A percentile compares a stretch with the other conserved stretches of the same genome.
Evolutionary conservation across 2,329 filamentous ascomycete species (phyloP).

Genomic region (Botrytis porri): DNA sequence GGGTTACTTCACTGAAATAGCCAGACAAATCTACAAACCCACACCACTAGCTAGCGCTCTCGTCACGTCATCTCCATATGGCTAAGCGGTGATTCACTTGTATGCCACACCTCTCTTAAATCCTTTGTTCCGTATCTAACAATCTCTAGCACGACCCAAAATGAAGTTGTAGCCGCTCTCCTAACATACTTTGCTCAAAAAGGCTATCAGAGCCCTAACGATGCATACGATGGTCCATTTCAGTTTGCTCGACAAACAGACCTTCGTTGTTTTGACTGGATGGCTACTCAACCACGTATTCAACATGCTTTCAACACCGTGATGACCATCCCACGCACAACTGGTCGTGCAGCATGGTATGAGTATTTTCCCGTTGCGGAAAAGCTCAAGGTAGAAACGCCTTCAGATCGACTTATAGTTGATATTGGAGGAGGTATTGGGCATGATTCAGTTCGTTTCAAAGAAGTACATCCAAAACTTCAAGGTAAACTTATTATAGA

Average conservation of each 20-base stretch:
- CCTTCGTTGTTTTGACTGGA: conserved; percentile 24
- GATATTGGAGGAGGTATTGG: conserved; percentile 20
- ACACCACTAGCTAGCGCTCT: conserved; percentile 13
- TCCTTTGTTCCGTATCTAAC: neutral
- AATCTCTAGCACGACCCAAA: conserved; percentile 13
- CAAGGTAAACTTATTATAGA: conserved; percentile 13
- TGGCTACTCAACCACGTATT: conserved; percentile 19
- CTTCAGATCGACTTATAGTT: conserved; percentile 17
- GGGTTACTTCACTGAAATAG: conserved; percentile 18
- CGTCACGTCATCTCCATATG: conserved; percentile 11
- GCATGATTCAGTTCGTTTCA: conserved; percentile 10
- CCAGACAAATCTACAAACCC: conserved; percentile 12
- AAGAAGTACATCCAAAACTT: neutral
- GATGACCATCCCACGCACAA: conserved; percentile 20
- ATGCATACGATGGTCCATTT: conserved; percentile 24
- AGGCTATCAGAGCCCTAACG: conserved; percentile 19
- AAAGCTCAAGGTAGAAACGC: conserved; percentile 10
- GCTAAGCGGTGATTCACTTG: neutral
- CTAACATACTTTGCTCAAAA: conserved; percentile 21
- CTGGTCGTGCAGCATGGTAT: conserved; percentile 14
- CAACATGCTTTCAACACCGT: conserved; percentile 25
- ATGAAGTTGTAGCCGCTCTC: conserved; percentile 17
- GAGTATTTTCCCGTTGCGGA: conserved; percentile 18
- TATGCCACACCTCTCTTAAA: neutral
- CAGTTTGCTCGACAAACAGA: conserved; percentile 22